A percentile compares a stretch with the other conserved stretches of the same genome.
These are phyloP conservation scores for Macadamia integrifolia DNA, from an alignment of 164 flowering plant genomes.

Conservation along the genomic window DNA sequence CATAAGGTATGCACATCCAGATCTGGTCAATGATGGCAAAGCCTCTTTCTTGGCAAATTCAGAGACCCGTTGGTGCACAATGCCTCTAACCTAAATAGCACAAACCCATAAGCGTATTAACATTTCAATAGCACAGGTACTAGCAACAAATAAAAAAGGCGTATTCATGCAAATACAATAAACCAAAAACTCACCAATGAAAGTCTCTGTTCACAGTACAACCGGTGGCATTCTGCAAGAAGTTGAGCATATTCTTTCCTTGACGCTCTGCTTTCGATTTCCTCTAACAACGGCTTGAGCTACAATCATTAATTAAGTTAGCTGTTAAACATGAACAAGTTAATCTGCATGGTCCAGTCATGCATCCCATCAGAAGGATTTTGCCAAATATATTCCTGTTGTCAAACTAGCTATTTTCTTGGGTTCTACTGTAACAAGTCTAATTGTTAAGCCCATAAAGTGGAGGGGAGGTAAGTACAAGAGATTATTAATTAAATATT, in stretches of 20 bases:
- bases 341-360: not conserved
- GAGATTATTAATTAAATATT: too few relatives aligned
- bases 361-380: not conserved
- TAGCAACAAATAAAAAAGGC: slow-evolving; percentile 4
- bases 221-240: slow-evolving; percentile 84
- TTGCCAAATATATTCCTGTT: not conserved
- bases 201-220: slow-evolving; percentile 94
- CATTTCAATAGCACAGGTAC: not conserved
- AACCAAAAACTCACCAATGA: slow-evolving; percentile 56
- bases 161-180: slow-evolving; percentile 5
- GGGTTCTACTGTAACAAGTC: too few relatives aligned
- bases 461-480: too few relatives aligned
- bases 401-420: not conserved
- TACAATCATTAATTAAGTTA: slow-evolving; percentile 27
- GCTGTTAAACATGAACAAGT: not conserved
- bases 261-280: slow-evolving; percentile 84
- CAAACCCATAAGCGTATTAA: not conserved
- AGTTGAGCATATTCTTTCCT: slow-evolving; percentile 85
- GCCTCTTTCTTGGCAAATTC: slow-evolving; percentile 88
- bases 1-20: slow-evolving; percentile 92
- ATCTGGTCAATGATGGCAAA: slow-evolving; percentile 91
- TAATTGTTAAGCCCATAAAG: too few relatives aligned
- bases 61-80: slow-evolving; percentile 84
- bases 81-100: slow-evolving; percentile 57
- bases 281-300: slow-evolving; percentile 84